Evolutionary conservation across 176 grass and related monocot species (phyloP).

Genomic region (Otatea glauca): DNA sequence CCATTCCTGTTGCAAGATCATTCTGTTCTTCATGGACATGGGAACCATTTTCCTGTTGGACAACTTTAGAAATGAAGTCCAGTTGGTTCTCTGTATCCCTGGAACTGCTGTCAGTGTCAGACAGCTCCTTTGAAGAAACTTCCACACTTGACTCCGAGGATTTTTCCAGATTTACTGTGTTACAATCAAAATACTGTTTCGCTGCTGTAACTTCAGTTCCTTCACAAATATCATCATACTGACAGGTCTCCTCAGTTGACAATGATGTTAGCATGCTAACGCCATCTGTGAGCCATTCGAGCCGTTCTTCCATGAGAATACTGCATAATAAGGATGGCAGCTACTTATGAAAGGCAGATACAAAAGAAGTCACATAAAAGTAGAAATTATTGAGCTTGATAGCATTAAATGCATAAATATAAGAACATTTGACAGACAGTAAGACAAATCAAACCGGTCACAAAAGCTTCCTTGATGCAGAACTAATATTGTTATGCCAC

Average conservation of each 20-base stretch:
- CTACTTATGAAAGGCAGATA: slow-evolving; percentile 31
- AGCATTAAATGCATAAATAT: slow-evolving; percentile 36
- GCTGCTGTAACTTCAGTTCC: slow-evolving; percentile 43
- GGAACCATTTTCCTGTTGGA: slow-evolving; percentile 34
- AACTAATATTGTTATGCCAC: slow-evolving; percentile 1
- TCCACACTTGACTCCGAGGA: slow-evolving; percentile 55
- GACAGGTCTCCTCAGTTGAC: slow-evolving; percentile 62
- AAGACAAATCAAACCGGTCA: background rate
- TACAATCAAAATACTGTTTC: slow-evolving; percentile 46
- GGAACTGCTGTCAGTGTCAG: slow-evolving; percentile 39
- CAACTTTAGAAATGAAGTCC: slow-evolving; percentile 40
- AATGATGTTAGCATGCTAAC: slow-evolving; percentile 77
- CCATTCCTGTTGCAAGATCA: slow-evolving; percentile 26
- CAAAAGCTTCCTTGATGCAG: background rate
- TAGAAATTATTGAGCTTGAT: slow-evolving; percentile 24
- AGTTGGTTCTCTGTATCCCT: slow-evolving; percentile 45
- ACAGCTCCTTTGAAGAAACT: slow-evolving; percentile 46
- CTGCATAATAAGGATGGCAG: slow-evolving; percentile 49
- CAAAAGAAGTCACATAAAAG: slow-evolving; percentile 30
- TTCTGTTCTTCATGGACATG: slow-evolving; percentile 41
- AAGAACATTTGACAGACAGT: slow-evolving; percentile 24
- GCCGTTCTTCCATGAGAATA: slow-evolving; percentile 94
- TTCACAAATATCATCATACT: slow-evolving; percentile 56
- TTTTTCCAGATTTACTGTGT: slow-evolving; percentile 42
- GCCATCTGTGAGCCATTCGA: slow-evolving; percentile 86